Percentiles rank a stretch among this genome's conserved stretches.
phyloP scores from a whole-genome alignment of 495 filamentous ascomycete species.

The Penicillium diatomitis region DNA sequence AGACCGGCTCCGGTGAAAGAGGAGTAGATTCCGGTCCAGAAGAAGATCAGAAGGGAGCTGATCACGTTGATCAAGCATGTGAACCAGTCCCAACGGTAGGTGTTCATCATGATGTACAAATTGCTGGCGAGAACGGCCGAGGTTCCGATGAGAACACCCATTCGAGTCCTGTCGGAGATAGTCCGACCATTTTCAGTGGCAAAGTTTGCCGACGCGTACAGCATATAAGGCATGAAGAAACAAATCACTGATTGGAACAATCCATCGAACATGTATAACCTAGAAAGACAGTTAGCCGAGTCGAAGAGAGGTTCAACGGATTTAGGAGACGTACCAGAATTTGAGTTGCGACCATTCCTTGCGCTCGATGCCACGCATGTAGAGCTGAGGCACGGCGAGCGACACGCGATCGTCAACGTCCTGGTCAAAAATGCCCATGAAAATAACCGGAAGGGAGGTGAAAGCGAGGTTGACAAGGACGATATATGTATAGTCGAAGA shows the following conservation, averaged over 20 bases:
- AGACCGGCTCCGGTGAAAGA: slow-evolving; percentile 51
- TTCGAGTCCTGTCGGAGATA: slow-evolving; percentile 64
- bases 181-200: slow-evolving; percentile 59
- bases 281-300: slow-evolving; percentile 27
- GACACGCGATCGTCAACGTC: slow-evolving; percentile 93
- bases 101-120: slow-evolving; percentile 88
- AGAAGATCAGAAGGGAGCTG: slow-evolving; percentile 81
- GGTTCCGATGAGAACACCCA: slow-evolving; percentile 74
- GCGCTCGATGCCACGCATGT: slow-evolving; percentile 90
- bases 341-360: slow-evolving; percentile 95
- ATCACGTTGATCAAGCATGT: slow-evolving; percentile 69
- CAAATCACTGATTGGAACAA: slow-evolving; percentile 87
- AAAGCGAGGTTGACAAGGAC: slow-evolving; percentile 94
- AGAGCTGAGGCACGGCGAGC: slow-evolving; percentile 87
- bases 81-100: slow-evolving; percentile 96
- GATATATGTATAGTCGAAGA: slow-evolving; percentile 97
- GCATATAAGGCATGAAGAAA: slow-evolving; percentile 84
- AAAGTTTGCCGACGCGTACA: slow-evolving; percentile 60
- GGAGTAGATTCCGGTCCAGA: slow-evolving; percentile 94
- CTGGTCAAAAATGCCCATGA: slow-evolving; percentile 96
- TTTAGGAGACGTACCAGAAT: slow-evolving; percentile 65
- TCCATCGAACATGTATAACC: slow-evolving; percentile 93
- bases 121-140: slow-evolving; percentile 79
- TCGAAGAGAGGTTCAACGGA: background rate
- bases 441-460: slow-evolving; percentile 88